Evolutionary conservation across 306 rosid genomes (phyloP).

Genomic region (Gleditsia sinensis): DNA sequence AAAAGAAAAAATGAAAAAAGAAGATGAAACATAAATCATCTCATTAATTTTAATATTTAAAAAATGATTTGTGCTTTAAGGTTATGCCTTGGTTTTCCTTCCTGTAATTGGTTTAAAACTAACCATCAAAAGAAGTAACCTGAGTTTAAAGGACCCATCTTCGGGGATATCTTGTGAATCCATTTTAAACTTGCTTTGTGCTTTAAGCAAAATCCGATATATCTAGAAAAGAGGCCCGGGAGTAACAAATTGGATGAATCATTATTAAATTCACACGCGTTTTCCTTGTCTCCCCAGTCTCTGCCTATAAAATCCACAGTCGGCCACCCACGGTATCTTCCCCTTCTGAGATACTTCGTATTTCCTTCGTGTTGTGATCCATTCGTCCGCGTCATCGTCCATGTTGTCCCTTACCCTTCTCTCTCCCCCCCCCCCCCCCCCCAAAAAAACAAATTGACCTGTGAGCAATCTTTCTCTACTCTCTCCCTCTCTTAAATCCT

Average conservation of each 20-base stretch:
- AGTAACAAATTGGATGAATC: background rate
- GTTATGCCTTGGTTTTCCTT: background rate
- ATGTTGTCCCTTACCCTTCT: background rate
- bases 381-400: background rate
- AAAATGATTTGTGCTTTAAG: too few species aligned
- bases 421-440: too few species aligned
- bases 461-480: background rate
- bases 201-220: constrained; percentile 13
- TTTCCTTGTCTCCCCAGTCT: too few species aligned
- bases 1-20: too few species aligned
- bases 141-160: background rate
- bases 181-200: background rate
- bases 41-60: too few species aligned
- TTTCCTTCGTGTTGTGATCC: background rate
- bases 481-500: background rate
- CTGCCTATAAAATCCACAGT: too few species aligned
- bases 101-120: too few species aligned
- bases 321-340: background rate
- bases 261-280: background rate
- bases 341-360: background rate
- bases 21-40: too few species aligned
- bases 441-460: too few species aligned
- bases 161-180: background rate
- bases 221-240: background rate
- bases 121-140: background rate